Percentiles rank a stretch among this genome's conserved stretches.
Conservation (phyloP, 495 filamentous ascomycete species). For the Penicillium atrosanguineum region DNA sequence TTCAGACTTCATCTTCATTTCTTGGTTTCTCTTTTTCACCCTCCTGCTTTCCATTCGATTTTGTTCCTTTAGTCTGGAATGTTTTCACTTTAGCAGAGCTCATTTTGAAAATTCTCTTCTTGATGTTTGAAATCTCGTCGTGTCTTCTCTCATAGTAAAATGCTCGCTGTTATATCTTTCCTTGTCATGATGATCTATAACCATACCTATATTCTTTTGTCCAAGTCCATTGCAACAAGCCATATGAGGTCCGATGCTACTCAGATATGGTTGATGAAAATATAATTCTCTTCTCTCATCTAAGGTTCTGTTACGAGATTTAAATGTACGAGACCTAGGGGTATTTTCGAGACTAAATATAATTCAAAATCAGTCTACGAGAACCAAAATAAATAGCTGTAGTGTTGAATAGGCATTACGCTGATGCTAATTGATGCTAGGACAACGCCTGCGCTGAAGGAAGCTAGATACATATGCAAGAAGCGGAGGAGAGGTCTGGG, state of each 20-base stretch:
- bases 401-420: constrained; percentile 22
- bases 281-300: background rate
- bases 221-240: background rate
- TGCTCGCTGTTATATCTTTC: constrained; percentile 1
- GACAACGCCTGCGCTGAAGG: constrained; percentile 32
- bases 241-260: background rate
- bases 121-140: background rate
- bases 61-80: constrained; percentile 1
- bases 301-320: background rate
- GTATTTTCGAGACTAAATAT: no score
- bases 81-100: constrained; percentile 4
- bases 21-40: background rate
- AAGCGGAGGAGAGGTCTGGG: background rate
- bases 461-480: constrained; percentile 28
- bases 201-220: background rate
- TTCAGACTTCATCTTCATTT: constrained; percentile 1
- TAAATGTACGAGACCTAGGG: background rate
- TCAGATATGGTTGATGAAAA: background rate
- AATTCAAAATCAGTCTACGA: background rate
- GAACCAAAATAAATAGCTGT: background rate
- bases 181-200: background rate
- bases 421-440: constrained; percentile 34
- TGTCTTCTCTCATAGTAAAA: background rate
- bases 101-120: background rate
- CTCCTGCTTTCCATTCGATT: background rate